Evolutionary conservation across 768 basidiomycete genomes (phyloP).

Genomic region (Solioccasus polychromus): DNA sequence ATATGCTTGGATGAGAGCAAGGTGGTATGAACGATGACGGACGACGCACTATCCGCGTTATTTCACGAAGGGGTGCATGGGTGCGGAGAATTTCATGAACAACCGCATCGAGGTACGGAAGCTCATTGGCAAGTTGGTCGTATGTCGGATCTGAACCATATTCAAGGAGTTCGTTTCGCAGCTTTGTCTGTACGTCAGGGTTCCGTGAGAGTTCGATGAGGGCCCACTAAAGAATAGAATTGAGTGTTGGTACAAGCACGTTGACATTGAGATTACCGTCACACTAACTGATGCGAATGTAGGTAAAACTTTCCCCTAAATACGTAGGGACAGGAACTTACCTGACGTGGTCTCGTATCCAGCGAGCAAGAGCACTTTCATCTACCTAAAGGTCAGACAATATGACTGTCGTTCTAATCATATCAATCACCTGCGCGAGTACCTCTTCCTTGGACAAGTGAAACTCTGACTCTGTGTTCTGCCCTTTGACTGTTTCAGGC

Average conservation of each 20-base stretch:
- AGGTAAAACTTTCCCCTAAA: background rate
- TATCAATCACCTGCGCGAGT: constrained; percentile 33
- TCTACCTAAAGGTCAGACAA: constrained; percentile 8
- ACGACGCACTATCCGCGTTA: constrained; percentile 14
- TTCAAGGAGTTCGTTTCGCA: constrained; percentile 51
- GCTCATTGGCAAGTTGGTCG: constrained; percentile 46
- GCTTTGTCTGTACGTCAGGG: constrained; percentile 42
- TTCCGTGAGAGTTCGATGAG: constrained; percentile 52
- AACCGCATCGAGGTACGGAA: constrained; percentile 57
- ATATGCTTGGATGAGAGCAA: too few relatives aligned
- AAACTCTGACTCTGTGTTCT: constrained; percentile 26
- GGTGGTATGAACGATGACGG: too few relatives aligned
- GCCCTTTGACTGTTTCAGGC: constrained; percentile 35
- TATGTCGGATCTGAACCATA: constrained; percentile 47
- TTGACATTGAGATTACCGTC: constrained; percentile 11
- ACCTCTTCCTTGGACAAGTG: constrained; percentile 42
- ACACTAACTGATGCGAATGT: constrained; percentile 14
- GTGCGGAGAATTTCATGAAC: constrained; percentile 45
- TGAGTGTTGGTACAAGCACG: background rate
- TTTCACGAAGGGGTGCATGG: constrained; percentile 38
- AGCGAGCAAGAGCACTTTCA: constrained; percentile 35
- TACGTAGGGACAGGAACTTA: constrained; percentile 8
- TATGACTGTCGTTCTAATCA: background rate
- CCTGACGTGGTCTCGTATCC: constrained; percentile 42
- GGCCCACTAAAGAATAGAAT: constrained; percentile 38